Conservation (phyloP, 2,329 filamentous ascomycete genomes). For the Colletotrichum plurivorum region DNA sequence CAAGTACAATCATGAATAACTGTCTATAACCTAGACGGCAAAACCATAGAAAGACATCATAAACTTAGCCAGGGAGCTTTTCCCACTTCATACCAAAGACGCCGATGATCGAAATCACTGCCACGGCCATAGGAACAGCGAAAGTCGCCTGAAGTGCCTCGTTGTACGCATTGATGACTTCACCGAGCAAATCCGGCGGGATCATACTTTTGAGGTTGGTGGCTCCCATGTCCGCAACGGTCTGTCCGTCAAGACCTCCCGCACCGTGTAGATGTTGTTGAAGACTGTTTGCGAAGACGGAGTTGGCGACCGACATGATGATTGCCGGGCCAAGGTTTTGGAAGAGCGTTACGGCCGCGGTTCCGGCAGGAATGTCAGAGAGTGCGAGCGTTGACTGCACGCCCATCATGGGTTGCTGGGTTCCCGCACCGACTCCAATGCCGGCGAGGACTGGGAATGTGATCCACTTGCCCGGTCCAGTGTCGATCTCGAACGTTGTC, state of each 20-base stretch:
- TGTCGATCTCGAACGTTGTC: conserved; percentile 20
- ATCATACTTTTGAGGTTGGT: conserved; percentile 71
- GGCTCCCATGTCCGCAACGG: conserved; percentile 59
- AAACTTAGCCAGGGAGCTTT: conserved; percentile 19
- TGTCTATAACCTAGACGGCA: neutral
- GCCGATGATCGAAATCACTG: conserved; percentile 24
- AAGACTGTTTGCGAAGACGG: conserved; percentile 33
- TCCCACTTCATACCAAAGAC: conserved; percentile 36
- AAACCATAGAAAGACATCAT: neutral
- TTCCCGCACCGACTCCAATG: conserved; percentile 46
- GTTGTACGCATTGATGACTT: conserved; percentile 74
- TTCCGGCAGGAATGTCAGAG: conserved; percentile 32
- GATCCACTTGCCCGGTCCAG: conserved; percentile 40
- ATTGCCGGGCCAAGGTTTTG: conserved; percentile 38
- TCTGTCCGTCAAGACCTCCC: conserved; percentile 25
- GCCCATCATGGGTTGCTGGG: conserved; percentile 46
- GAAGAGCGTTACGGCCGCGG: conserved; percentile 34
- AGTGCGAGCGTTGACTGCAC: conserved; percentile 44
- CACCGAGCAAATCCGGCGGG: conserved; percentile 58
- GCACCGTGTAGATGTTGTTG: conserved; percentile 49
- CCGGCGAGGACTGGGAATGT: conserved; percentile 45
- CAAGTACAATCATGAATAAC: neutral
- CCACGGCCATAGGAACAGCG: conserved; percentile 66
- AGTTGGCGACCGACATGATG: conserved; percentile 35
- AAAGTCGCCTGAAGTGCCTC: conserved; percentile 73